Conservation (phyloP, 2,329 filamentous ascomycete genomes). For the Penicillium sp. region DNA sequence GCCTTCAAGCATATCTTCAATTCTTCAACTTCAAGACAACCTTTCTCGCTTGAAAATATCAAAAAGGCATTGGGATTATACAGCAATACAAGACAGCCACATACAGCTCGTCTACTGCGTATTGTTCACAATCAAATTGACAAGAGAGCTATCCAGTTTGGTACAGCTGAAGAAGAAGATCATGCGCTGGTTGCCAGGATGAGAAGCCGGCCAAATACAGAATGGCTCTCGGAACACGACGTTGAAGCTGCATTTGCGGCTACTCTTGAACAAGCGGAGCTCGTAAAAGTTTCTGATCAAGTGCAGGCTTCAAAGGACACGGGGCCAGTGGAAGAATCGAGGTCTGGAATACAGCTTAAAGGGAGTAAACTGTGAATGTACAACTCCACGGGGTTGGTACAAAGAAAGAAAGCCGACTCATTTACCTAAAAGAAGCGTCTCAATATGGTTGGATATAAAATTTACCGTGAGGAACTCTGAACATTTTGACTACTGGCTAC, state of each 20-base stretch:
- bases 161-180: conserved; percentile 38
- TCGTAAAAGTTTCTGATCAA: neutral
- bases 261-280: neutral
- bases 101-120: conserved; percentile 43
- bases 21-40: neutral
- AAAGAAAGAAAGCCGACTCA: neutral
- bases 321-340: neutral
- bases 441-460: no score
- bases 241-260: conserved; percentile 43
- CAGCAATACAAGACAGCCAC: conserved; percentile 48
- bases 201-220: conserved; percentile 40
- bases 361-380: neutral
- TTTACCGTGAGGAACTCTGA: no score
- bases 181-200: conserved; percentile 43
- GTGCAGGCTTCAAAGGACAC: neutral
- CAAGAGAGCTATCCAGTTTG: neutral
- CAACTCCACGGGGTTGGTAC: neutral
- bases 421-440: no score
- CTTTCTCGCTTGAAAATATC: conserved; percentile 23
- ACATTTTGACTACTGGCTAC: no score
- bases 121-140: conserved; percentile 35
- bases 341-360: neutral
- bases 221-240: conserved; percentile 55
- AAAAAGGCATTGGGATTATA: conserved; percentile 44
- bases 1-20: conserved; percentile 45